Conservation (phyloP, 805 yeast species). For the Candida anglica region DNA sequence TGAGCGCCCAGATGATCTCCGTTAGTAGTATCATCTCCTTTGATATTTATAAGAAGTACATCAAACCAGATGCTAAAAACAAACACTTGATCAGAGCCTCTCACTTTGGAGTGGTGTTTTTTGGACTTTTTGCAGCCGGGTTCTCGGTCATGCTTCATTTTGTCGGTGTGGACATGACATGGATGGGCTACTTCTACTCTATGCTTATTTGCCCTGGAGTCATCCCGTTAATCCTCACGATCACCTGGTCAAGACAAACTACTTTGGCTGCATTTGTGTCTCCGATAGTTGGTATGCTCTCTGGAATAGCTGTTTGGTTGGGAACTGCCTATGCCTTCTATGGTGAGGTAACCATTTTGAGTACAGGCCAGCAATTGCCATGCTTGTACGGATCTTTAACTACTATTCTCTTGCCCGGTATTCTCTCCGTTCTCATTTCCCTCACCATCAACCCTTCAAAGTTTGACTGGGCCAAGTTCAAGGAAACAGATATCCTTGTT, state of each 20-base stretch:
- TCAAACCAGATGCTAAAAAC: slow-evolving; percentile 40
- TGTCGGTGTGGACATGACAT: slow-evolving; percentile 23
- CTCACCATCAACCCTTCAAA: slow-evolving; percentile 18
- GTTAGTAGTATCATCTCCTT: too few species aligned
- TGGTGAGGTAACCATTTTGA: slow-evolving; percentile 21
- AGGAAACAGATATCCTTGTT: slow-evolving; percentile 15
- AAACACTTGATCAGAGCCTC: slow-evolving; percentile 38
- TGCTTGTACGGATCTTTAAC: slow-evolving; percentile 30
- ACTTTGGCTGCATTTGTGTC: too few species aligned
- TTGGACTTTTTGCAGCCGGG: too few species aligned
- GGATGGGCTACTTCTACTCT: slow-evolving; percentile 31
- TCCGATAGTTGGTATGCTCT: slow-evolving; percentile 23
- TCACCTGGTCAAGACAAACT: slow-evolving; percentile 30
- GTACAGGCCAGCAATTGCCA: slow-evolving; percentile 28
- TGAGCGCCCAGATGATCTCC: too few species aligned
- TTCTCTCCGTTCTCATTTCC: slow-evolving; percentile 22
- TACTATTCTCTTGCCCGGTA: slow-evolving; percentile 28
- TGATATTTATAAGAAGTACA: slow-evolving; percentile 43
- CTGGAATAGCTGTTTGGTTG: slow-evolving; percentile 30
- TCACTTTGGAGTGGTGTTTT: slow-evolving; percentile 37
- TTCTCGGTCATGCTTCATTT: slow-evolving; percentile 32
- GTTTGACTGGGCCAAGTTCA: slow-evolving; percentile 26
- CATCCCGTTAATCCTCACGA: slow-evolving; percentile 28
- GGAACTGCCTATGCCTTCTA: slow-evolving; percentile 23
- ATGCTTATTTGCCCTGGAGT: slow-evolving; percentile 37